phyloP scores from a whole-genome alignment of 768 basidiomycete species.

The Amylocystis lapponica region DNA sequence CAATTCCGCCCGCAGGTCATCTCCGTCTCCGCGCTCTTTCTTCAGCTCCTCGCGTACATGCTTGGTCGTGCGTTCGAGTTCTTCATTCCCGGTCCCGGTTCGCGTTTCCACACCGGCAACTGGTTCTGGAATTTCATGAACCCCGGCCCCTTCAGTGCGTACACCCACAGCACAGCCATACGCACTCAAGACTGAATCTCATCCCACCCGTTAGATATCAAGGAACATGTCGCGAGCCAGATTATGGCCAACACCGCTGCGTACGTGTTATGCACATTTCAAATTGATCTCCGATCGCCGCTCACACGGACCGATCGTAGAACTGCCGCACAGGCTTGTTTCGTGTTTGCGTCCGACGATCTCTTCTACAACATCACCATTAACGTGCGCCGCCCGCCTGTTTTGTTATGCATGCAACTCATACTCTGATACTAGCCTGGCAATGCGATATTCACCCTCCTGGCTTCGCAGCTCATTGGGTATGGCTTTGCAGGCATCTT shows the following conservation, averaged over 20 bases:
- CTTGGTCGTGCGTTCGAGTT: slow-evolving; percentile 1
- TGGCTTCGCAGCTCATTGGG: slow-evolving; percentile 19
- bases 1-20: slow-evolving; percentile 5
- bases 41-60: slow-evolving; percentile 4
- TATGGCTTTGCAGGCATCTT: slow-evolving; percentile 20
- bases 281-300: neutral
- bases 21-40: slow-evolving; percentile 3
- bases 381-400: neutral
- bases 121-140: slow-evolving; percentile 8
- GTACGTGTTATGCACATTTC: neutral
- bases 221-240: slow-evolving; percentile 4
- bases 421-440: slow-evolving; percentile 4
- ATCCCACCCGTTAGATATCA: neutral
- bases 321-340: slow-evolving; percentile 3
- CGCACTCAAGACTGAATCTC: neutral
- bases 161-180: neutral
- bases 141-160: slow-evolving; percentile 4
- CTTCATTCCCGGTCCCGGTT: slow-evolving; percentile 2
- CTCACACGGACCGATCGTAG: neutral
- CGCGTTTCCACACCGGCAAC: slow-evolving; percentile 5
- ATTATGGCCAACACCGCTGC: slow-evolving; percentile 6
- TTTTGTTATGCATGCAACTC: neutral
- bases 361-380: slow-evolving; percentile 5
- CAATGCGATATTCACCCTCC: slow-evolving; percentile 23
- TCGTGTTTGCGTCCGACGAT: slow-evolving; percentile 5